Base-by-base conservation (phyloP, 2,329 filamentous ascomycete genomes). In the Aspergillus quadrilineatus region DNA sequence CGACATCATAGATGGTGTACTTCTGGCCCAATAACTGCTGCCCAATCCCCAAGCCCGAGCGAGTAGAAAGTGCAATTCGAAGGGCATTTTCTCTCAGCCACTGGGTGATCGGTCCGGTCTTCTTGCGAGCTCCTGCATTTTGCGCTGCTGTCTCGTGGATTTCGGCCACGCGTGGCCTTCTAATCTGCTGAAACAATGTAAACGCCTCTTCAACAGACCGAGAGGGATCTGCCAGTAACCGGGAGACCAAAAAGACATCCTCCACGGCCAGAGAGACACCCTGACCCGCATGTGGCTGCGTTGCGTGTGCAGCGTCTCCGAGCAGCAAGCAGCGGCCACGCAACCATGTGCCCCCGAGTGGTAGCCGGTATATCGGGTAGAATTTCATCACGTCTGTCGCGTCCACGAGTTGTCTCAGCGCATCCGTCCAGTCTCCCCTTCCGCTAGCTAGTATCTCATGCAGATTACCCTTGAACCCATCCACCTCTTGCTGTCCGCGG, bases 371-470 rank as follows among this genome's bases (percentile, higher is more conserved):
- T 12, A 74, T 60, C 4, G 72, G 73, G 50, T 70, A 75, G 50
- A 75, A 69, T 9, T 66, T 63, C 6, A 73, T 58, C 2, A 56
- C 55, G 0, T 65, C 54, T 5, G 60, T 65, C 2, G 34, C 59
- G 42, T 29, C 61, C 59, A 41, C 51, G 26, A 26, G 56, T 50
- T 29, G 50, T 30, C 15, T 58, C 44, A 41, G 65, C 10, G 12
- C 63, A 15, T 7, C 1, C 78, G 82, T 2, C 77, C 76, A 45
- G 79, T 75, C 3, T 77, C 80, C 56, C 79, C 82, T 5, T 84
- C 87, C 46, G 87, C 75, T 12, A 77, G 69, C 41, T 81, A 84
- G 68, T 90, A 89, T 65, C 85, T 43, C 30, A 7, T 14, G 7
- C 28, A 69, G 41, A 12, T 53, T 64, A 2, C 47, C 37, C 41